Percentiles rank a stretch among this genome's conserved stretches.
phyloP scores from a whole-genome alignment of 2,329 filamentous ascomycete genomes.

The Ophiostoma quercus region DNA sequence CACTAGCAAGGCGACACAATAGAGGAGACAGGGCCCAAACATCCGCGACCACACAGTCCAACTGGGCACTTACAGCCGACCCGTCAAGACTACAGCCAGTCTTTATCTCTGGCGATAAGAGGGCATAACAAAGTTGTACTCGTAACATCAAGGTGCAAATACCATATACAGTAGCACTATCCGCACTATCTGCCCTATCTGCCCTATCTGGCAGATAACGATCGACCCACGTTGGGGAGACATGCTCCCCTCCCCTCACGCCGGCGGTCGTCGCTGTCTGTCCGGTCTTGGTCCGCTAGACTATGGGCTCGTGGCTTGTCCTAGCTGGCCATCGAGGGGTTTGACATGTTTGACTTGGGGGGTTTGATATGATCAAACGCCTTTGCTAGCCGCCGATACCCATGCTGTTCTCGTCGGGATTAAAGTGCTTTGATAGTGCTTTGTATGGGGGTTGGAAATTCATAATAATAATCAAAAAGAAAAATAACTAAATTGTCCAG shows the following conservation, averaged over 20 bases:
- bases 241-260: conserved; percentile 4
- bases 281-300: conserved; percentile 1
- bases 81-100: not conserved
- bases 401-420: not conserved
- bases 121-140: not conserved
- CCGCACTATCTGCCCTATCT: not conserved
- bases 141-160: not conserved
- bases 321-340: not conserved
- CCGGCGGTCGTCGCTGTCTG: not conserved
- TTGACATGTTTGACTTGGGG: not conserved
- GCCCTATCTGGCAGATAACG: conserved; percentile 11
- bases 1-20: not conserved
- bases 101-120: not conserved
- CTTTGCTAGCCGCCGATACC: conserved; percentile 7
- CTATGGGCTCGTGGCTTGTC: not conserved
- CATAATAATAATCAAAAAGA: not conserved
- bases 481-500: not conserved
- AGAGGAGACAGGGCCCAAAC: not conserved
- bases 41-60: not conserved
- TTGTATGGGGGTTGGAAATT: not conserved
- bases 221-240: conserved; percentile 14
- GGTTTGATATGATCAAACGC: conserved; percentile 11
- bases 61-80: conserved; percentile 11
- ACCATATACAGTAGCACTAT: not conserved
- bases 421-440: not conserved